A percentile compares a stretch with the other conserved stretches of the same genome.
Evolutionary conservation across 129 eudicot species (phyloP).

Genomic region (Pulicaria dysenterica): DNA sequence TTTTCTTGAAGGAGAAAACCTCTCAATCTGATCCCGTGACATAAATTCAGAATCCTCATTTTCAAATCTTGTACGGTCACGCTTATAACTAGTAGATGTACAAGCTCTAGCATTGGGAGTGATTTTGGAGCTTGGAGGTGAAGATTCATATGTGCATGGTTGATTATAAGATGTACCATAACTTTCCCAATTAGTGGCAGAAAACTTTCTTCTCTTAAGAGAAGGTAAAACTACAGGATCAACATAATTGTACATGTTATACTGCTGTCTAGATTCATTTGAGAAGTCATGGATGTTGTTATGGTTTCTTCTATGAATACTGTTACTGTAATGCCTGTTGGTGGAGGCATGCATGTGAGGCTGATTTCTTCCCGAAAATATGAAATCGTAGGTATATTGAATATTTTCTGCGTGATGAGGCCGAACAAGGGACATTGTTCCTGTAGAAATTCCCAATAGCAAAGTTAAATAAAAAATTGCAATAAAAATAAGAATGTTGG

Average conservation of each 20-base stretch:
- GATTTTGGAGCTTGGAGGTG: conserved; percentile 33
- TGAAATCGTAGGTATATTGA: conserved; percentile 47
- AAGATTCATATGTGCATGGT: conserved; percentile 24
- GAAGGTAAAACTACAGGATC: conserved; percentile 50
- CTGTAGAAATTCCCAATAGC: conserved; percentile 33
- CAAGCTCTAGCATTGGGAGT: conserved; percentile 36
- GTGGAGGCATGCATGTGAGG: conserved; percentile 35
- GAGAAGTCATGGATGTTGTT: conserved; percentile 35
- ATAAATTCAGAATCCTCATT: conserved; percentile 64
- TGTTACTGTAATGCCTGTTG: conserved; percentile 31
- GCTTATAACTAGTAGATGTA: conserved; percentile 55
- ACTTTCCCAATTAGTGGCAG: conserved; percentile 58
- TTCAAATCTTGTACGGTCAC: conserved; percentile 67
- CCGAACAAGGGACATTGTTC: conserved; percentile 69
- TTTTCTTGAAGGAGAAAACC: conserved; percentile 90
- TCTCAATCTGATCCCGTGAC: conserved; percentile 91
- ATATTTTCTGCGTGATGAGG: conserved; percentile 50
- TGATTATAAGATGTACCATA: conserved; percentile 46
- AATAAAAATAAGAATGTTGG: neutral
- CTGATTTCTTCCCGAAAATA: conserved; percentile 45
- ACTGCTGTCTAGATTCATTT: conserved; percentile 36
- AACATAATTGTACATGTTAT: conserved; percentile 27
- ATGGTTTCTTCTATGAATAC: conserved; percentile 38
- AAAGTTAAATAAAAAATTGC: conserved; percentile 10
- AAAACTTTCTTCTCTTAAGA: conserved; percentile 65